These are phyloP conservation scores for Bertia moriformis DNA, from an alignment of 2,329 filamentous ascomycete genomes.

Conservation along the genomic window DNA sequence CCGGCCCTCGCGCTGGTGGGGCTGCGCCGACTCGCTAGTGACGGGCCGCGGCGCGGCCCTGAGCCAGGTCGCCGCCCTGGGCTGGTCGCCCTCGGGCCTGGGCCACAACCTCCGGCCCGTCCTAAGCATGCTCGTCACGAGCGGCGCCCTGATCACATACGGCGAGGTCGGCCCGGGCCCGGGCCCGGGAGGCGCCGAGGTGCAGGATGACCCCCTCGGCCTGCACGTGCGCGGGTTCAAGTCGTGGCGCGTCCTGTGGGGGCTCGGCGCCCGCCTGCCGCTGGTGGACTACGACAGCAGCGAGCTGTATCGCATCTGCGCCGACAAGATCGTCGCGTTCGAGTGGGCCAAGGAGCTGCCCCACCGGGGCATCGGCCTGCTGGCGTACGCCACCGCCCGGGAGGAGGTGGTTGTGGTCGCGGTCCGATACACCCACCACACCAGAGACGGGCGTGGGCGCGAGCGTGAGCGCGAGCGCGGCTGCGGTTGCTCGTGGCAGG, in stretches of 20 bases:
- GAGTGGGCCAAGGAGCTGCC: conserved; percentile 33
- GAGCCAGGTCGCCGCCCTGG: conserved; percentile 36
- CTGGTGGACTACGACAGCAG: conserved; percentile 24
- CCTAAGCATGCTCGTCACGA: conserved; percentile 32
- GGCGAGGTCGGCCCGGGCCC: conserved; percentile 28
- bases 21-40: conserved; percentile 28
- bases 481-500: no score
- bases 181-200: conserved; percentile 18
- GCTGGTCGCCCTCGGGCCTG: conserved; percentile 44
- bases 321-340: conserved; percentile 32
- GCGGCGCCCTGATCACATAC: conserved; percentile 32
- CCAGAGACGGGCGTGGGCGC: conserved; percentile 6
- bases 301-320: conserved; percentile 14
- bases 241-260: conserved; percentile 39
- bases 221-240: conserved; percentile 12
- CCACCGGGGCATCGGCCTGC: conserved; percentile 23
- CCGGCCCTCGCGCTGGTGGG: conserved; percentile 15
- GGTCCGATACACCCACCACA: conserved; percentile 19
- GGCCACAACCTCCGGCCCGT: conserved; percentile 36
- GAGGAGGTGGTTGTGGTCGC: conserved; percentile 34
- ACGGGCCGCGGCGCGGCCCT: conserved; percentile 32
- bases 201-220: background rate
- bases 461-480: conserved; percentile 29
- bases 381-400: conserved; percentile 35
- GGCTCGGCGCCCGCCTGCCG: conserved; percentile 33